Base-by-base conservation (phyloP, 148 eudicot genomes). In the Rhododendron kiyosumense region DNA sequence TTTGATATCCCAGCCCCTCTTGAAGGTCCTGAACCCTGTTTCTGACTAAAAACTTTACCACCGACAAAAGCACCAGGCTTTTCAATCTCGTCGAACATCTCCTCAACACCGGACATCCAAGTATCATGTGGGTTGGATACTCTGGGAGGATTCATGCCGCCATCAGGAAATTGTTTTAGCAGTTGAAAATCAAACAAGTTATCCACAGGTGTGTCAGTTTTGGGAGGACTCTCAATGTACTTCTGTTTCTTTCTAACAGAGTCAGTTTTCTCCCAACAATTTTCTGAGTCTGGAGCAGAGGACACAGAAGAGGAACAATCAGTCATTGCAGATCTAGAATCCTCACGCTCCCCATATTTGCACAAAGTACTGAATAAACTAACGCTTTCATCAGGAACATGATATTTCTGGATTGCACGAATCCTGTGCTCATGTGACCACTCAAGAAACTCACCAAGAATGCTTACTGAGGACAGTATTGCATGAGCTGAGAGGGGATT, bases 401-500 rank as follows among this genome's bases (percentile, higher is more conserved):
- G 88, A 85, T 89, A 93, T 85, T 94, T 93, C 87, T 88, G 89
- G 81, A 93, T 87, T 74, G 91, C 91, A 80, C 4, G 85, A 89
- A 90, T 84, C 88, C 95, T 93, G 81, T 87, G 84, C 84, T 90
- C 93, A 28, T 85, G 83, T 30, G 98, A 90, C 93, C 88, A 89
- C 90, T 88, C 94, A 85, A 97, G 88, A 86, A 93, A 93, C 79
- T 95, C 93, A 69, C 88, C 87, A 84, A 93, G 95, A 85, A 84
- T 85, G 87, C 88, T 86, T 59, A 87, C 96, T 79, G 93, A 90
- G 32, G 99, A 93, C 86, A 93, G 88, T 82, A 97, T 92, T 74
- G 95, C 96, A 90, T 95, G 98, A 86, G 99, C 98, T 79, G 98
- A 93, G 84, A 97, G 93, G 61, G 99, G 98, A 91, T 97, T 95